These are phyloP conservation scores for Borealophlyctis nickersoniae DNA, from an alignment of 192 early-diverging fungal genomes.

Conservation along the genomic window DNA sequence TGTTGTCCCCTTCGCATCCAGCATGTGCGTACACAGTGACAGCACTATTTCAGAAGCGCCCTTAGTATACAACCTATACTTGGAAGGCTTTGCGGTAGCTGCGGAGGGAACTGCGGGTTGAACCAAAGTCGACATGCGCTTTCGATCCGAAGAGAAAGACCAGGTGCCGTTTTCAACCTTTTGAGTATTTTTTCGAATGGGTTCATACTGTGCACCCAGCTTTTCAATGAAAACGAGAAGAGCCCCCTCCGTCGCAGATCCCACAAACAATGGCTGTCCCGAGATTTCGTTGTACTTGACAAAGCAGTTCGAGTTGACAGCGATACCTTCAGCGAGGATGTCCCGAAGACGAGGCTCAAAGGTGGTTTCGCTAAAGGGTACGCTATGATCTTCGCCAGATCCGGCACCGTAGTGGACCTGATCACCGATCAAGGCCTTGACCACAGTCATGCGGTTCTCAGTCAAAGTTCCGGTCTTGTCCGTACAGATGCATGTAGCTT, in stretches of 20 bases:
- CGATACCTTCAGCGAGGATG: constrained; percentile 44
- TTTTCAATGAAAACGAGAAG: constrained; percentile 46
- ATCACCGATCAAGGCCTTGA: constrained; percentile 45
- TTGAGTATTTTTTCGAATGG: constrained; percentile 28
- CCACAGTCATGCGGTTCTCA: constrained; percentile 63
- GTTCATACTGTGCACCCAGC: constrained; percentile 46
- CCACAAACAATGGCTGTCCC: constrained; percentile 47
- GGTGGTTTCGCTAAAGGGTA: constrained; percentile 36
- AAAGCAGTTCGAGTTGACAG: constrained; percentile 57
- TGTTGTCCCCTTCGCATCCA: constrained; percentile 30
- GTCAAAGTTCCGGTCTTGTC: constrained; percentile 65
- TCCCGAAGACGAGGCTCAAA: constrained; percentile 28
- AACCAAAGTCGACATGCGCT: constrained; percentile 56
- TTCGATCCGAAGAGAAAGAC: constrained; percentile 55
- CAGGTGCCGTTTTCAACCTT: constrained; percentile 55
- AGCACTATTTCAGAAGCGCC: constrained; percentile 60
- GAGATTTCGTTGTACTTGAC: constrained; percentile 44
- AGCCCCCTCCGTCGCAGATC: constrained; percentile 59
- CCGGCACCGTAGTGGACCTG: constrained; percentile 50
- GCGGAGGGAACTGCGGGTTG: constrained; percentile 11
- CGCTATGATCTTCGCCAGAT: constrained; percentile 43
- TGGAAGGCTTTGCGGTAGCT: constrained; percentile 12
- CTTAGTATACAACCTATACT: constrained; percentile 52
- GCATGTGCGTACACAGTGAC: constrained; percentile 47
- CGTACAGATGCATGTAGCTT: constrained; percentile 62